Conservation (phyloP, 768 basidiomycete genomes). For the Phanerochaete carnosa region DNA sequence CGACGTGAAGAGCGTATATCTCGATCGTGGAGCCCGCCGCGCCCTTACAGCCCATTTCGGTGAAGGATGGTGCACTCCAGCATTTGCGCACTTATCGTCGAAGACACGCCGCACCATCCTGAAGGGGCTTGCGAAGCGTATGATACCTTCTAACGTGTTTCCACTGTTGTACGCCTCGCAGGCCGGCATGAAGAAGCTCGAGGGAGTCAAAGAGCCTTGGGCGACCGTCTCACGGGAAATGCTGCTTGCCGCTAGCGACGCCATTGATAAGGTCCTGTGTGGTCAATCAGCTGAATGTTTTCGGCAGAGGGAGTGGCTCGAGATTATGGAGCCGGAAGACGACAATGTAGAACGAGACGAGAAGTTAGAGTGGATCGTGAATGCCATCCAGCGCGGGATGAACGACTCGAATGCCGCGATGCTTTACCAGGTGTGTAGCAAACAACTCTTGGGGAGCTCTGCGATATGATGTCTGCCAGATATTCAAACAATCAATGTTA, state of each 20-base stretch:
- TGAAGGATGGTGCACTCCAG: constrained; percentile 81
- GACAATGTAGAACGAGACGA: constrained; percentile 75
- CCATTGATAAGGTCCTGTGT: constrained; percentile 58
- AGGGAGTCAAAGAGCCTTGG: constrained; percentile 63
- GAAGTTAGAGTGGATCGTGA: constrained; percentile 72
- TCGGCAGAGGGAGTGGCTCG: constrained; percentile 63
- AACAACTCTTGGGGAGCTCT: constrained; percentile 41
- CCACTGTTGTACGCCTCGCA: constrained; percentile 64
- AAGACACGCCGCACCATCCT: constrained; percentile 65
- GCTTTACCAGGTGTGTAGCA: constrained; percentile 67
- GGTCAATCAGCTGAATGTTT: constrained; percentile 63
- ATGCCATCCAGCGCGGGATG: constrained; percentile 56
- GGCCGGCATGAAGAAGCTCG: constrained; percentile 52
- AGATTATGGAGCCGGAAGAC: constrained; percentile 69
- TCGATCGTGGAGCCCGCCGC: constrained; percentile 68
- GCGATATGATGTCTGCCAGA: constrained; percentile 43
- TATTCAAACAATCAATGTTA: too few species aligned
- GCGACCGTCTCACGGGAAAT: constrained; percentile 60
- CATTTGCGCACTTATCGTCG: constrained; percentile 67
- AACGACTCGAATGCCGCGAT: constrained; percentile 57
- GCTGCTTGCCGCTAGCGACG: constrained; percentile 56
- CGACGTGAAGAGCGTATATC: constrained; percentile 69
- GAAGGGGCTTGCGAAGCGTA: constrained; percentile 67
- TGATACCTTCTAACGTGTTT: constrained; percentile 64
- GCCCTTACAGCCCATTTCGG: constrained; percentile 82